Evolutionary conservation across 2,329 filamentous ascomycete genomes (phyloP).

Genomic region (Passalora sequoiae): DNA sequence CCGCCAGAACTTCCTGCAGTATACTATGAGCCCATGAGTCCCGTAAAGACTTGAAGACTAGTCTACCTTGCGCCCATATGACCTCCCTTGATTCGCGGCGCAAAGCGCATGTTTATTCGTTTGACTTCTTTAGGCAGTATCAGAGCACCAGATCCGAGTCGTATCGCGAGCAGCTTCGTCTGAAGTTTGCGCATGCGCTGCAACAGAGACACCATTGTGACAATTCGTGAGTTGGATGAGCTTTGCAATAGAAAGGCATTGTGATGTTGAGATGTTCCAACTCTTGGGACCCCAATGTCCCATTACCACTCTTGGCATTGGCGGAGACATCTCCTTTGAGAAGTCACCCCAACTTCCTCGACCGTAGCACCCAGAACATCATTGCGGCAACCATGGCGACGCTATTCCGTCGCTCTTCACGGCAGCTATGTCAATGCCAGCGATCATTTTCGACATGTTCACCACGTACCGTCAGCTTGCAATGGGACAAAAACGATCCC

Average conservation of each 20-base stretch:
- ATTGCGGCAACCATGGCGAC: constrained; percentile 19
- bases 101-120: constrained; percentile 70
- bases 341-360: neutral
- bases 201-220: constrained; percentile 52
- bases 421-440: constrained; percentile 16
- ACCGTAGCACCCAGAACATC: too few relatives aligned
- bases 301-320: constrained; percentile 3
- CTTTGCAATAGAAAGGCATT: too few relatives aligned
- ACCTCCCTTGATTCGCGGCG: constrained; percentile 55
- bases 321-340: constrained; percentile 3
- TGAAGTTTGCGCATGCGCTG: constrained; percentile 71
- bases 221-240: too few relatives aligned
- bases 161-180: constrained; percentile 67
- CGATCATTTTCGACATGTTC: constrained; percentile 32
- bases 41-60: constrained; percentile 32
- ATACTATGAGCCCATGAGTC: constrained; percentile 35
- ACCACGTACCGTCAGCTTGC: constrained; percentile 23
- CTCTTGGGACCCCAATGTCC: too few relatives aligned
- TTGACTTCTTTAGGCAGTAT: constrained; percentile 71
- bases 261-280: too few relatives aligned
- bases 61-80: constrained; percentile 67
- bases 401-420: constrained; percentile 23
- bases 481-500: constrained; percentile 31
- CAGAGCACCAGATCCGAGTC: constrained; percentile 76
- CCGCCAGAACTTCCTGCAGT: constrained; percentile 77